Base-by-base conservation (phyloP, 768 basidiomycete genomes). In the Kwoniella europaea region DNA sequence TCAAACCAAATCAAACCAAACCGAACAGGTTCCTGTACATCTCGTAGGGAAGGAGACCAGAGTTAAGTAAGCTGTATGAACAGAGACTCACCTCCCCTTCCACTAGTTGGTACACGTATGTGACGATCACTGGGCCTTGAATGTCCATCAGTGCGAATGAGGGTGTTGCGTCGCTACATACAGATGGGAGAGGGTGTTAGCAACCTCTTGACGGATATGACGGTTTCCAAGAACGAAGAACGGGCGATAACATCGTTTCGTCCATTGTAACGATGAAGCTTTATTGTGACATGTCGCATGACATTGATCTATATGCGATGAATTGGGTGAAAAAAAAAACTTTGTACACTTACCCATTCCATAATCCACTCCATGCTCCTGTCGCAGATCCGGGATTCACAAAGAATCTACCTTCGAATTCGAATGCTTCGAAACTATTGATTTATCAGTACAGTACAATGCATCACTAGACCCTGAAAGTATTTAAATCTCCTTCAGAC, bases 121-220 rank as follows among this genome's bases (percentile, higher is more conserved):
- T 98, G 29, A 97, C 94, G 43, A 99, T 92, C 10, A 96, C 93
- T 2, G 93, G 89, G 4, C 97, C 97, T 85, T 99, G 97, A 44
- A 99, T 91, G 82, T 98, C 97, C 91, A 99, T 93, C 56, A 98
- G 85, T 0, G 97, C 97, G 79, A 99, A 99, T 2, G 93, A 94
- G 0, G 97, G 96, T 1, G 88, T 93, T 2, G 91, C 90, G 35
- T 93, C 93, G 3, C 93, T 94, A 76, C 7, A 24, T 7, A 10
- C 46, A 46, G 35, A 61, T 6, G 20, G 3, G 22, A n/a, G 54
- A 55, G 50, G 50, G 20, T 52, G 16, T 52, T 15, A 20, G 16
- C 50, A 52, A 15, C 15, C 50, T 35, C 35, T 9, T 35, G 6
- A 35, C 35, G 7, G 35, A 35, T 35, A 35, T 35, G 35, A 35